A percentile compares a stretch with the other conserved stretches of the same genome.
These are phyloP conservation scores for Aspergillus jensenii DNA, from an alignment of 2,329 filamentous ascomycete species.

Conservation along the genomic window DNA sequence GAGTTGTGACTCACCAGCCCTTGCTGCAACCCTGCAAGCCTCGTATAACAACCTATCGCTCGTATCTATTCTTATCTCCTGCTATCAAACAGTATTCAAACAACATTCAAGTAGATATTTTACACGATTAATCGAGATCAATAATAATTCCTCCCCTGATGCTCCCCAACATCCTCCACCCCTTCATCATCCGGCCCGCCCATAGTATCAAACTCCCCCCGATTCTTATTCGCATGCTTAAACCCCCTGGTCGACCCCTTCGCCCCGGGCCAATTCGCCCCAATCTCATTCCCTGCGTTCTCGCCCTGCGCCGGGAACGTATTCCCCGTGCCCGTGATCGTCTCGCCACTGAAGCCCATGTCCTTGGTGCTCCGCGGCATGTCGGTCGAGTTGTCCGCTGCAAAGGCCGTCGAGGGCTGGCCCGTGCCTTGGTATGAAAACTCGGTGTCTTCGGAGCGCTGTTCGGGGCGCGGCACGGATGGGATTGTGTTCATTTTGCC, in stretches of 20 bases:
- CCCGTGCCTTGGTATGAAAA: constrained; percentile 39
- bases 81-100: too few species aligned
- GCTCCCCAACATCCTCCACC: constrained; percentile 23
- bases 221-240: constrained; percentile 40
- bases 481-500: constrained; percentile 47
- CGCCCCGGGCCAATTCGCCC: constrained; percentile 29
- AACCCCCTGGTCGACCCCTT: constrained; percentile 39
- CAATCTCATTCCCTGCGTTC: constrained; percentile 33
- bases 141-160: constrained; percentile 25
- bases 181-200: constrained; percentile 37
- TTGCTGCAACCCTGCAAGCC: too few species aligned
- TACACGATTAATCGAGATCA: too few species aligned
- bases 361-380: constrained; percentile 43
- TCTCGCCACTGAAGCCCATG: constrained; percentile 35
- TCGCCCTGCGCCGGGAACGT: constrained; percentile 38
- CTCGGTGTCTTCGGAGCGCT: constrained; percentile 34
- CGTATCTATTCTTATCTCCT: too few species aligned
- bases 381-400: constrained; percentile 50
- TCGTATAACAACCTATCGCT: too few species aligned
- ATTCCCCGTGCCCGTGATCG: constrained; percentile 44
- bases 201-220: constrained; percentile 35
- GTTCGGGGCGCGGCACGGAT: constrained; percentile 50
- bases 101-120: too few species aligned
- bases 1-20: too few species aligned
- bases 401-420: constrained; percentile 37